Evolutionary conservation across 2,329 filamentous ascomycete species (phyloP).

Genomic region (Cytospora piceicola): DNA sequence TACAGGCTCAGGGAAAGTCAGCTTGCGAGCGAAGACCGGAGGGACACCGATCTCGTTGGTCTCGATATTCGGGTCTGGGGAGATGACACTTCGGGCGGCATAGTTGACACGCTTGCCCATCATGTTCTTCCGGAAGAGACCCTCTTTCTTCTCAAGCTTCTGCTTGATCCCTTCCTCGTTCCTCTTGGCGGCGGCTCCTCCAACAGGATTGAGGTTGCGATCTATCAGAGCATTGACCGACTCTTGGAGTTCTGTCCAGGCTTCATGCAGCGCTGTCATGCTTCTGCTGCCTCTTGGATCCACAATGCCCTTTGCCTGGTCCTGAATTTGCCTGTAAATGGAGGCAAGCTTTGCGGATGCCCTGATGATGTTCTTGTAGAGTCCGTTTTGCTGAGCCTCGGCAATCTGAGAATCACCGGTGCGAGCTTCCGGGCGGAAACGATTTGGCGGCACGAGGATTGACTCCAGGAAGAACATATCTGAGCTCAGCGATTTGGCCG

Average conservation of each 20-base stretch:
- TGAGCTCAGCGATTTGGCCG: conserved; percentile 62
- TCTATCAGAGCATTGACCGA: conserved; percentile 92
- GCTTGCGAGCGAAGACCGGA: conserved; percentile 93
- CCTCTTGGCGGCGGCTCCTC: conserved; percentile 74
- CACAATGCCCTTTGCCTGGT: conserved; percentile 36
- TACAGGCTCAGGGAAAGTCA: conserved; percentile 96
- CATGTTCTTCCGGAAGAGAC: conserved; percentile 98
- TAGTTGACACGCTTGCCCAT: conserved; percentile 99
- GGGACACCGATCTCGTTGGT: conserved; percentile 99
- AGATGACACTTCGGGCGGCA: conserved; percentile 95
- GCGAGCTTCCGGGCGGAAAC: conserved; percentile 83
- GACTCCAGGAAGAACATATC: conserved; percentile 95
- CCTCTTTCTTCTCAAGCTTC: conserved; percentile 97
- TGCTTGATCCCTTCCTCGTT: conserved; percentile 97
- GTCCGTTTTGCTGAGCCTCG: conserved; percentile 84
- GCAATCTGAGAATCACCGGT: conserved; percentile 81
- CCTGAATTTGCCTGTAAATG: conserved; percentile 51
- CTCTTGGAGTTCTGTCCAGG: conserved; percentile 84
- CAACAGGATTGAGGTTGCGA: conserved; percentile 80
- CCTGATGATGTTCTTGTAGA: conserved; percentile 84
- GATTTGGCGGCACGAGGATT: conserved; percentile 88
- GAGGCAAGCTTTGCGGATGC: conserved; percentile 73
- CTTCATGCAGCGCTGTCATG: conserved; percentile 69
- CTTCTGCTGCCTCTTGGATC: conserved; percentile 35
- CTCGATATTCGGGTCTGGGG: conserved; percentile 96